Base-by-base conservation (phyloP, 1,139 yeast genomes). In the Taiozyma sp. region DNA sequence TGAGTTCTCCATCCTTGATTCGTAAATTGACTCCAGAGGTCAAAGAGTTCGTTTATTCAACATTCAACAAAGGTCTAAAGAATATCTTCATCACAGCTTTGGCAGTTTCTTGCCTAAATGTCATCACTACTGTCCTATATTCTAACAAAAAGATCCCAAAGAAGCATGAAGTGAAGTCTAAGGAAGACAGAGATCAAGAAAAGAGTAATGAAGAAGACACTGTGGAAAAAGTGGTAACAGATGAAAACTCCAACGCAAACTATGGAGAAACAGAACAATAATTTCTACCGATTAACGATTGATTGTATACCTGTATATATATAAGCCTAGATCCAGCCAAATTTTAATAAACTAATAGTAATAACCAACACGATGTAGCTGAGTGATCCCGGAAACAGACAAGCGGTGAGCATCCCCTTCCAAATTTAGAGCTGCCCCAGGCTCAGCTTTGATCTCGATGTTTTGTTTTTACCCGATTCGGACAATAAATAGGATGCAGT, bases 21-120 rank as follows among this genome's bases (percentile, higher is more conserved):
- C 9, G 13, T 14, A 12, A 40, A 24, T 40, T 40, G 16, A 23
- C 43, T 14, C 43, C 43, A 24, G 43, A 40, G 24, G 28, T 48
- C 1, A 46, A 36, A 30, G 44, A 23, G 3, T n/a, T 52, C 2
- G 34, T 58, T 2, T 29, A 49, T 3, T 29, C 32, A 2, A 48
- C 50, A 29, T 64, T 74, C 48, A 71, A 77, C 75, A 63, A 59
- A 29, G 70, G 76, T 4, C 60, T 79, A 44, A 66, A 65, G 47
- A 71, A 73, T 56, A 74, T 74, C 4, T 78, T 73, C 52, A 77
- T 73, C 59, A 65, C 73, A 45, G 62, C 70, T 4, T 61, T 76
- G 42, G 80, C 71, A 0, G 61, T 70, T 36, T 67, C 75, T 2
- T 56, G 60, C 6, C 51, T 68, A 16, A 61, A 72, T 5, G 63